Base-by-base conservation (phyloP, 2,329 filamentous ascomycete species). In the Graphilbum fragrans region DNA sequence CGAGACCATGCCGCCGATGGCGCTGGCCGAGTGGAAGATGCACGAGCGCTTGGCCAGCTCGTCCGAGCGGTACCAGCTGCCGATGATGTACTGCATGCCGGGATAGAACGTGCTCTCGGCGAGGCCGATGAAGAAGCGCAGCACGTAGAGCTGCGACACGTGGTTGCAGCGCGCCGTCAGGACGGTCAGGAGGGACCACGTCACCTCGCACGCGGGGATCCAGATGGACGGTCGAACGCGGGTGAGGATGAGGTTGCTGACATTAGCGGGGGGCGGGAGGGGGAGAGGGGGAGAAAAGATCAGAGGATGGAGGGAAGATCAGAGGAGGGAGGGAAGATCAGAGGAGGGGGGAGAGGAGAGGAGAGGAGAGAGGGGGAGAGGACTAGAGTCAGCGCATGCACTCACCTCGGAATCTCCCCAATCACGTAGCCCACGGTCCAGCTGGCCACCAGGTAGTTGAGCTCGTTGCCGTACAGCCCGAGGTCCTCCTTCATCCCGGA, bases 1-100 rank as follows among this genome's bases (percentile, higher is more conserved):
- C n/a, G 67, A 69, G 37, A 75, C 67, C 66, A 76, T 72, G n/a
- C 60, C 57, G 0, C 69, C 72, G 0, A 74, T 58, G 5, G 65
- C 67, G 9, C 70, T 67, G 21, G 65, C 68, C 0, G 70, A 62
- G 41, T 67, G 61, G 48, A 68, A 66, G 25, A 69, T 60, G 41
- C 62, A 63, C 0, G 62, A 59, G 5, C 73, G 63, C 49, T 75
- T 76, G 41, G 69, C 74, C 0, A 69, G 59, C 46, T 67, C 64
- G 52, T 63, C 46, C 47, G 60, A 51, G 18, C 55, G 53, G 44
- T 67, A 67, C 65, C 64, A 68, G 0, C 58, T 62, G 3, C 64
- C 62, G 19, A 68, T 61, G n/a, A 67, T 52, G 40, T 63, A 65
- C 41, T 63, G 58, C 44, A 63, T 59, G 3, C 60, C 61, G 0